Evolutionary conservation across 495 filamentous ascomycete genomes (phyloP).

Genomic region (Hypoxylon perforatum): DNA sequence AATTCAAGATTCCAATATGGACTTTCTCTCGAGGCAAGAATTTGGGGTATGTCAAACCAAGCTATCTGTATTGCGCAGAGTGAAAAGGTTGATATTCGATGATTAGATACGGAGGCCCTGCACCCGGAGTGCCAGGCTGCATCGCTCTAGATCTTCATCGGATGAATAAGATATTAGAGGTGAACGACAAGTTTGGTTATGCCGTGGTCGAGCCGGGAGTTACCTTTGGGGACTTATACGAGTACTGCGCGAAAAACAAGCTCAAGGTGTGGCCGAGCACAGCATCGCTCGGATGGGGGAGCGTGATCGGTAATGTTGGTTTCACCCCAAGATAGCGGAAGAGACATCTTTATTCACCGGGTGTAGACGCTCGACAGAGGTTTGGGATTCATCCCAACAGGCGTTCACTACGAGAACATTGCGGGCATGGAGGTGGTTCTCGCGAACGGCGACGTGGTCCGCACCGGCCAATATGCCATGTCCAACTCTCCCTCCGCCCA

Average conservation of each 20-base stretch:
- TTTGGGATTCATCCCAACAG: constrained; percentile 59
- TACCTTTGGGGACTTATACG: constrained; percentile 64
- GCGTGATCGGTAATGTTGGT: constrained; percentile 64
- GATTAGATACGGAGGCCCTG: constrained; percentile 66
- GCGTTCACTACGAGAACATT: constrained; percentile 60
- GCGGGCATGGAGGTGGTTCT: constrained; percentile 63
- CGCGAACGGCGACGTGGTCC: constrained; percentile 57
- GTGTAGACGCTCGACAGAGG: constrained; percentile 54
- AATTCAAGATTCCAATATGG: constrained; percentile 56
- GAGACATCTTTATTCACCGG: not conserved
- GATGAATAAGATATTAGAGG: constrained; percentile 67
- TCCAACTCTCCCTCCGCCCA: constrained; percentile 54
- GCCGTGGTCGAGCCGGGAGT: constrained; percentile 68
- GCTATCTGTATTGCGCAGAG: not conserved
- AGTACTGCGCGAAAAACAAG: constrained; percentile 59
- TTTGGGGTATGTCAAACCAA: constrained; percentile 44
- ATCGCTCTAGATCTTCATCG: constrained; percentile 65
- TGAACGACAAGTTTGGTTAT: constrained; percentile 65
- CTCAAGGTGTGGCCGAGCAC: constrained; percentile 65
- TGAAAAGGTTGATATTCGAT: constrained; percentile 5
- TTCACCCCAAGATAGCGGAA: not conserved
- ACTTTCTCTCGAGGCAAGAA: constrained; percentile 64
- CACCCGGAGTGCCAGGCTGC: constrained; percentile 61
- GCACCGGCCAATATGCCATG: constrained; percentile 64
- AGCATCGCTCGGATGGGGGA: constrained; percentile 68